Evolutionary conservation across 139 green algal genomes (phyloP).

Genomic region (Spirogloea muscicola): DNA sequence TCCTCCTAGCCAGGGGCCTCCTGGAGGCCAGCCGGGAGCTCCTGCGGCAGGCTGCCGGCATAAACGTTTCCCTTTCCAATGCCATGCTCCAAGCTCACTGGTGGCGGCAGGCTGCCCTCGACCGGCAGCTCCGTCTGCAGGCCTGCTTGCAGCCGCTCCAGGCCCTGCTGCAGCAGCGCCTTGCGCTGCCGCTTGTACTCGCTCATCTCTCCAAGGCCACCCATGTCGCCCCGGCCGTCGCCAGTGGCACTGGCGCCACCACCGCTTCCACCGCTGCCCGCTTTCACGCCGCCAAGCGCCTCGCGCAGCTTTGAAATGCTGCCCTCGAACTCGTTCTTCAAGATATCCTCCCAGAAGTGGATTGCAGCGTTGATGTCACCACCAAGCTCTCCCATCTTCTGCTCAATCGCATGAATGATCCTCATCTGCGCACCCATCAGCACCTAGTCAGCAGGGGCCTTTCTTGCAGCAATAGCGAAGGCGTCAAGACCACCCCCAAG

Average conservation of each 20-base stretch:
- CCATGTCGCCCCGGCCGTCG: constrained; percentile 8
- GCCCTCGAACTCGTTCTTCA: constrained; percentile 5
- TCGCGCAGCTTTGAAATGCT: constrained; percentile 11
- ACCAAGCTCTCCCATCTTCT: background rate
- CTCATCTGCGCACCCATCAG: background rate
- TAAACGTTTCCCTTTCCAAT: no score
- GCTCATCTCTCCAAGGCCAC: constrained; percentile 3
- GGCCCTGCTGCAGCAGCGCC: constrained; percentile 25
- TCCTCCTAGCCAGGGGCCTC: no score
- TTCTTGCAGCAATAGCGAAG: no score
- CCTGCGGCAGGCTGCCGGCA: no score
- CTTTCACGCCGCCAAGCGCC: constrained; percentile 16
- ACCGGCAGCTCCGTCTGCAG: no score
- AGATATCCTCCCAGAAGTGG: constrained; percentile 12
- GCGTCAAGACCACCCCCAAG: no score
- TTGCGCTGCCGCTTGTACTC: constrained; percentile 17
- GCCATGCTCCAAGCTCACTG: no score
- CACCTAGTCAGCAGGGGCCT: no score
- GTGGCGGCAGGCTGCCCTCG: no score
- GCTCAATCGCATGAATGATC: constrained; percentile 7
- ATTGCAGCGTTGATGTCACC: background rate
- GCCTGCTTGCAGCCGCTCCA: constrained; percentile 29
- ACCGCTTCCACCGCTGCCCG: no score
- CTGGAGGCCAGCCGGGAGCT: no score
- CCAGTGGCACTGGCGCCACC: no score